Base-by-base conservation (phyloP, 192 early-diverging fungal species). In the Coemansia sp. region DNA sequence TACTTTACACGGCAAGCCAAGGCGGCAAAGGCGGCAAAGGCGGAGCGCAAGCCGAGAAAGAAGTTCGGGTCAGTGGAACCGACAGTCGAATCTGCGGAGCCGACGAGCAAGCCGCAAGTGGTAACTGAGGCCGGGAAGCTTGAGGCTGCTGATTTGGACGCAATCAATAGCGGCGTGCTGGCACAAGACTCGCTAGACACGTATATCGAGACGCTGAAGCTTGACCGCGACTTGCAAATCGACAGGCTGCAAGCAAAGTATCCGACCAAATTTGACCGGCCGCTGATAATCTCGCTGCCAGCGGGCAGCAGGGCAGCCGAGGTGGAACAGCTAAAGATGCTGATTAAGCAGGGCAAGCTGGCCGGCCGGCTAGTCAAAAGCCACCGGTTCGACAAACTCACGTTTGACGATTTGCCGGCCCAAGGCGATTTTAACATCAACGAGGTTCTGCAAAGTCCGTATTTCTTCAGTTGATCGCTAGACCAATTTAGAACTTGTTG, bases 391-490 rank as follows among this genome's bases (percentile, higher is more conserved):
- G 71, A 69, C 1, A 65, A 67, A 31, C 56, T 98, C 32, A 81
- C 70, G 30, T 90, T 95, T 62, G 78, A 83, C 4, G 81, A 83
- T 11, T 60, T 98, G 53, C 95, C 95, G 0, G 63, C 71, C 12
- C 81, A 83, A 35, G 95, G 95, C 46, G 81, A 87, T 19, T 93
- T 98, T 78, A 83, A 95, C 68, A 81, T 98, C 30, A 58, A 79
- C 29, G 65, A 82, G 56, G 93, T 98, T 2, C 81, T 79, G 54
- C 75, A 88, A 11, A 91, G 88, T 36, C 77, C 75, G 14, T 98
- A 96, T 71, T 98, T 98, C 56, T 98, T 98, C 81, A 87, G 92
- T 29, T 29, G 38, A 29, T 29, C 3, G 8, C 3, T 29, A 29
- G 28, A 29, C 28, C 28, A 8, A 29, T 29, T 3, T 8, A 41